A percentile compares a stretch with the other conserved stretches of the same genome.
Conservation (phyloP, 169 alveolate genomes). For the Plasmodium coatneyi region DNA sequence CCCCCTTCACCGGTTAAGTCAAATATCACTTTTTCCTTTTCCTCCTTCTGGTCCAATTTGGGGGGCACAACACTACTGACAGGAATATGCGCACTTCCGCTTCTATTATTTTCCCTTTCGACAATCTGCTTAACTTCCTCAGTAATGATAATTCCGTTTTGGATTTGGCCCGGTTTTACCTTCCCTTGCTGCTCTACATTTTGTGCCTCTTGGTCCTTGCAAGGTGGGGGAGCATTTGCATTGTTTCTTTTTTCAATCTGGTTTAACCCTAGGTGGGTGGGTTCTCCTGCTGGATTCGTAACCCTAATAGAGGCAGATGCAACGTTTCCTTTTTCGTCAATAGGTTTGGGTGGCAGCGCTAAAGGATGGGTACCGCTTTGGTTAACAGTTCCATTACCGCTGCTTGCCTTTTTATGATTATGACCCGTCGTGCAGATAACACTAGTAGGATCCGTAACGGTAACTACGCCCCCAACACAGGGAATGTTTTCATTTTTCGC, state of each 20-base stretch:
- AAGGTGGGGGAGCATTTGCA: neutral
- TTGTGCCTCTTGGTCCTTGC: neutral
- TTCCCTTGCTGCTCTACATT: neutral
- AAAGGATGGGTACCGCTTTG: neutral
- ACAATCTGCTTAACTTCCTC: neutral
- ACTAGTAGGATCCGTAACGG: neutral
- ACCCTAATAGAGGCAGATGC: neutral
- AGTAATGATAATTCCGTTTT: neutral
- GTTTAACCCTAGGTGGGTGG: neutral
- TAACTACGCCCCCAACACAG: neutral
- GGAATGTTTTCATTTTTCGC: neutral
- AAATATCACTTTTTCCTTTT: constrained; percentile 1
- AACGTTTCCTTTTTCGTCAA: neutral
- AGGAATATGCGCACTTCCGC: neutral
- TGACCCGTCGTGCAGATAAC: neutral
- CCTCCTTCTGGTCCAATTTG: neutral
- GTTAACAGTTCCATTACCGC: neutral
- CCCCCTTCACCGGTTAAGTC: constrained; percentile 21
- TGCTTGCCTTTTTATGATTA: neutral
- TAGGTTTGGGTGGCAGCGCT: neutral
- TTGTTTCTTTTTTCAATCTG: neutral
- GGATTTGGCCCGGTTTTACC: neutral
- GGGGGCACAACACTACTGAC: neutral
- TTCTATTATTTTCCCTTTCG: neutral
- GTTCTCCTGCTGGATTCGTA: neutral